A percentile compares a stretch with the other conserved stretches of the same genome.
These are phyloP conservation scores for Jatropha podagrica DNA, from an alignment of 441 rosid genomes.

Conservation along the genomic window DNA sequence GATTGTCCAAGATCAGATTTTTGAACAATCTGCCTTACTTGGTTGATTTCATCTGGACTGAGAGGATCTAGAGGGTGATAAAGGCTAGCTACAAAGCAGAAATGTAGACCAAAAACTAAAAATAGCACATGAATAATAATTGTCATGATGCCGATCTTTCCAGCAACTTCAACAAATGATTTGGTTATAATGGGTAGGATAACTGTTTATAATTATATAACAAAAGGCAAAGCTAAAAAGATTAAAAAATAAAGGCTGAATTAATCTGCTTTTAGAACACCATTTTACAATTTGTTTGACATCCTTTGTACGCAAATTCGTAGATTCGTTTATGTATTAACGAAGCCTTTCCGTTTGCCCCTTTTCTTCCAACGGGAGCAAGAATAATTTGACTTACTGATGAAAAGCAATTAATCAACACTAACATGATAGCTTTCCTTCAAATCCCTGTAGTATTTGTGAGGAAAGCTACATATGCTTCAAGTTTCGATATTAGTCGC, in stretches of 20 bases:
- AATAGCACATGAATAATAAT: conserved; percentile 17
- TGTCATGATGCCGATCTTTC: conserved; percentile 32
- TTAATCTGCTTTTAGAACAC: not conserved
- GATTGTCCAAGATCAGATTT: conserved; percentile 40
- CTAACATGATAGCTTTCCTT: not conserved
- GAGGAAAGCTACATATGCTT: conserved; percentile 4
- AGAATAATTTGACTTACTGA: conserved; percentile 18
- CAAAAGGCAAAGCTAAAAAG: not conserved
- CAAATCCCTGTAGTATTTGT: not conserved
- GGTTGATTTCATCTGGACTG: conserved; percentile 52
- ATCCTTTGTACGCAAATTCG: not conserved
- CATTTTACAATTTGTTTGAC: conserved; percentile 6
- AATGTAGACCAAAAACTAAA: conserved; percentile 36
- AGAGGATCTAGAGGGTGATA: conserved; percentile 74
- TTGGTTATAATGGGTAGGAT: not conserved
- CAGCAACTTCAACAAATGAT: not conserved
- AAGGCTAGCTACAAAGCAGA: conserved; percentile 25
- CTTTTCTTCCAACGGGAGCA: conserved; percentile 36
- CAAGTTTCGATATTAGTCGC: conserved; percentile 1
- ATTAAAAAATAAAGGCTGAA: too few species aligned
- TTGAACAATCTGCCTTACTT: conserved; percentile 39
- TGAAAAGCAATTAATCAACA: too few species aligned
- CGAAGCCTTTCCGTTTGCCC: not conserved
- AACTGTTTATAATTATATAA: conserved; percentile 17
- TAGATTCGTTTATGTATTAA: not conserved